A percentile compares a stretch with the other conserved stretches of the same genome.
phyloP scores from a whole-genome alignment of 2,329 filamentous ascomycete genomes.

The Arachnomyces sp. region DNA sequence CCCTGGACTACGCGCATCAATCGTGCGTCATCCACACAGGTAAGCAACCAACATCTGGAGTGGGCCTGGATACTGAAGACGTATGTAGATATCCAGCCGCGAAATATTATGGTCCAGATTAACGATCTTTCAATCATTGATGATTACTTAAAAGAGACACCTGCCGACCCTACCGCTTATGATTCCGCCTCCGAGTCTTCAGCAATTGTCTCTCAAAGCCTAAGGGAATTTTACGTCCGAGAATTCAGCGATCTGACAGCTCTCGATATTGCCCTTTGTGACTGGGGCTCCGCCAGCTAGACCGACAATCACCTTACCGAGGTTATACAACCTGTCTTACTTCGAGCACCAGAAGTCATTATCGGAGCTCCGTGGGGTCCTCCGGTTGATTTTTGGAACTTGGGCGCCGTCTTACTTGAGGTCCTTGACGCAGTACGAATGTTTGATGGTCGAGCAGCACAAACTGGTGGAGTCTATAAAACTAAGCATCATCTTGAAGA shows the following conservation, averaged over 20 bases:
- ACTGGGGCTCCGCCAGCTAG: slow-evolving; percentile 21
- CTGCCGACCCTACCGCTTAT: slow-evolving; percentile 6
- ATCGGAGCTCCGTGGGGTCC: slow-evolving; percentile 18
- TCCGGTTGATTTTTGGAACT: slow-evolving; percentile 22
- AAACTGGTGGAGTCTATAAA: slow-evolving; percentile 6
- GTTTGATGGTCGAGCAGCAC: slow-evolving; percentile 5
- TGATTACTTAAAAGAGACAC: slow-evolving; percentile 7
- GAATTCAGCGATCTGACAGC: slow-evolving; percentile 6
- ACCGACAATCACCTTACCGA: slow-evolving; percentile 15
- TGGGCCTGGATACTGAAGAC: not conserved
- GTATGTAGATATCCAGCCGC: slow-evolving; percentile 17
- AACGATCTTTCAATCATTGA: slow-evolving; percentile 8
- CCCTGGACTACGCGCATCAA: slow-evolving; percentile 5
- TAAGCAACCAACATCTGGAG: not conserved
- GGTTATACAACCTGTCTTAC: slow-evolving; percentile 17
- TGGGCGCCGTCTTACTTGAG: slow-evolving; percentile 13
- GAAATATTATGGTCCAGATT: slow-evolving; percentile 19
- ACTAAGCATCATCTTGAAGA: slow-evolving; percentile 10
- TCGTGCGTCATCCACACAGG: slow-evolving; percentile 6
- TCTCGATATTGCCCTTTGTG: slow-evolving; percentile 17
- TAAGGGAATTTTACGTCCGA: slow-evolving; percentile 8
- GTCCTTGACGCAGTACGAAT: slow-evolving; percentile 11
- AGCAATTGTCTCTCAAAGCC: slow-evolving; percentile 3
- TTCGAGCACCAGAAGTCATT: slow-evolving; percentile 23
- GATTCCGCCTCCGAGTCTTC: slow-evolving; percentile 4